These are phyloP conservation scores for Arabidopsis arenosa DNA, from an alignment of 345 rosid species.

Conservation along the genomic window DNA sequence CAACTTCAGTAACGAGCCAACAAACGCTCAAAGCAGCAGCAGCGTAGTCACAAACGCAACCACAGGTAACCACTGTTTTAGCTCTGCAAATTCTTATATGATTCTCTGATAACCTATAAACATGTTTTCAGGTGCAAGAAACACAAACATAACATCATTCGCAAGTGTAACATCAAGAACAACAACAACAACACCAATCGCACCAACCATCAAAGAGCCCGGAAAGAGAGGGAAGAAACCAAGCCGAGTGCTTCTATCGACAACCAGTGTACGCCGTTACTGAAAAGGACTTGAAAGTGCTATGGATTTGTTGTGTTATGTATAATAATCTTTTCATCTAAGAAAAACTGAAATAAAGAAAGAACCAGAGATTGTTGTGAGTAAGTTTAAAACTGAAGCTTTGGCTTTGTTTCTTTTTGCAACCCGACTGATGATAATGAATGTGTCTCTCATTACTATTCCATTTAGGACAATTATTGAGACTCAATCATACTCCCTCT, in stretches of 20 bases:
- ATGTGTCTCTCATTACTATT: neutral
- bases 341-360: constrained; percentile 12
- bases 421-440: constrained; percentile 28
- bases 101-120: constrained; percentile 19
- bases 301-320: constrained; percentile 15
- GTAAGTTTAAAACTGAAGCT: constrained; percentile 10
- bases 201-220: constrained; percentile 56
- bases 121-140: constrained; percentile 55
- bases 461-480: constrained; percentile 12
- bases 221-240: constrained; percentile 85
- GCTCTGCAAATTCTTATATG: constrained; percentile 5
- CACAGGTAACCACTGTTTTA: constrained; percentile 44
- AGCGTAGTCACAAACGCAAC: constrained; percentile 48
- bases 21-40: constrained; percentile 44
- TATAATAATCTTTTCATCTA: constrained; percentile 21
- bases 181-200: constrained; percentile 40
- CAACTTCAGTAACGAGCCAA: constrained; percentile 63
- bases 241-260: constrained; percentile 76
- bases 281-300: constrained; percentile 27
- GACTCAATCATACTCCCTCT: constrained; percentile 4
- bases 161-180: constrained; percentile 70
- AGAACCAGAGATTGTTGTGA: constrained; percentile 4
- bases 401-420: constrained; percentile 22
- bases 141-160: constrained; percentile 64
- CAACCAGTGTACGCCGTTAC: constrained; percentile 85